Evolutionary conservation across 768 basidiomycete species (phyloP), one percentile per base, ranked within the genome.

Genomic region (Butyriboletus loyo): DNA sequence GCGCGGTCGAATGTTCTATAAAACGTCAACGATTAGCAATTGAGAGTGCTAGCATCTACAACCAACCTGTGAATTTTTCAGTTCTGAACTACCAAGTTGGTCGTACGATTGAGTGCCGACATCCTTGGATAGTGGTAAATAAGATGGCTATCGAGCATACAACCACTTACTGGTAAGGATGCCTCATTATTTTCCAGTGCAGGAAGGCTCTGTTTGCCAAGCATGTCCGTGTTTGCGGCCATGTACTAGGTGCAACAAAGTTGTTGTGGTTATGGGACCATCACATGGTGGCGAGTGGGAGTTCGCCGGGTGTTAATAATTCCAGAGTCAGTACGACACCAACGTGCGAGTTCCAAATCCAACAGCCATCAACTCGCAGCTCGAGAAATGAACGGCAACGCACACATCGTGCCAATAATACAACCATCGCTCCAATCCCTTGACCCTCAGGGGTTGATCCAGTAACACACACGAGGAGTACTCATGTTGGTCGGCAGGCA

Each of bases 401-500:
- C 24, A 21, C 10, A 6, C 35, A n/a, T 28, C 17, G 15, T 28
- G 19, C 31, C 38, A 17, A 28, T 27, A 25, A 32, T 37, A 21
- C 27, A 27, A 21, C 17, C 27, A 15, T n/a, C 27, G 17, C 31
- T 42, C 43, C 24, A 32, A 46, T 36, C 52, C 52, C 55, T 50
- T 31, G 31, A 39, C 45, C 59, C 59, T 43, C 48, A 43, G 6
- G 17, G 19, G 9, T 17, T 21, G 27, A n/a, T 14, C 15, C 38
- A 30, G 19, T 14, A 14, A 34, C 37, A 37, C 35, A 59, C 58
- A 62, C 34, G 57, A 60, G 61, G 52, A 30, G 27, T 36, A 42
- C 62, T 64, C 62, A 46, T 62, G 61, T n/a, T 37, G 45, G 51
- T 52, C 52, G 50, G 41, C 7, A 42, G 50, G 41, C 7, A 42